phyloP scores from a whole-genome alignment of 2,329 filamentous ascomycete genomes.

The Colletotrichum sp. region DNA sequence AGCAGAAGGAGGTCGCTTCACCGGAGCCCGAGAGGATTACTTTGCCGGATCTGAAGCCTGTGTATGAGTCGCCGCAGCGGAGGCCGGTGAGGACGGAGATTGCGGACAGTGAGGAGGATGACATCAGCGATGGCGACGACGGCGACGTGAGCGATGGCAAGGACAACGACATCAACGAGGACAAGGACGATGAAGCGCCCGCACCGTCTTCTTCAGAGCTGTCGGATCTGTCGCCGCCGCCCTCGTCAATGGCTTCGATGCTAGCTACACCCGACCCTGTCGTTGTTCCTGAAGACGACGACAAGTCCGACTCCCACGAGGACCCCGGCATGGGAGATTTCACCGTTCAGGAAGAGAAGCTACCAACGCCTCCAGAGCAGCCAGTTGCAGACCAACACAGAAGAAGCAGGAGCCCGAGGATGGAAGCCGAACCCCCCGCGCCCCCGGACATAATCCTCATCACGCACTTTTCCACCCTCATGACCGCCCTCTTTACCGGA shows the following conservation, averaged over 20 bases:
- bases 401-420: background rate
- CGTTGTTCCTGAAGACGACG: background rate
- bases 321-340: background rate
- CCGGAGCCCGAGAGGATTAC: background rate
- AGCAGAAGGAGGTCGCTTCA: background rate
- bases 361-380: background rate
- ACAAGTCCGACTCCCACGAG: background rate
- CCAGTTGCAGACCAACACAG: background rate
- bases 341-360: background rate
- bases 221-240: constrained; percentile 21
- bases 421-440: background rate
- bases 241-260: constrained; percentile 3
- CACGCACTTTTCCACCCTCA: constrained; percentile 58
- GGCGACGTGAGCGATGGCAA: constrained; percentile 49
- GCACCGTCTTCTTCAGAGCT: background rate
- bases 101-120: constrained; percentile 45
- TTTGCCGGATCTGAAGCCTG: constrained; percentile 8
- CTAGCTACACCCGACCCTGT: background rate
- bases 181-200: background rate
- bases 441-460: constrained; percentile 56
- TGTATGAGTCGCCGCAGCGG: background rate
- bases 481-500: constrained; percentile 57
- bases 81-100: constrained; percentile 30
- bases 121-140: constrained; percentile 22
- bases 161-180: constrained; percentile 28